Conservation (phyloP, 352 stramenopile genomes). For the Plasmopara viticola region DNA sequence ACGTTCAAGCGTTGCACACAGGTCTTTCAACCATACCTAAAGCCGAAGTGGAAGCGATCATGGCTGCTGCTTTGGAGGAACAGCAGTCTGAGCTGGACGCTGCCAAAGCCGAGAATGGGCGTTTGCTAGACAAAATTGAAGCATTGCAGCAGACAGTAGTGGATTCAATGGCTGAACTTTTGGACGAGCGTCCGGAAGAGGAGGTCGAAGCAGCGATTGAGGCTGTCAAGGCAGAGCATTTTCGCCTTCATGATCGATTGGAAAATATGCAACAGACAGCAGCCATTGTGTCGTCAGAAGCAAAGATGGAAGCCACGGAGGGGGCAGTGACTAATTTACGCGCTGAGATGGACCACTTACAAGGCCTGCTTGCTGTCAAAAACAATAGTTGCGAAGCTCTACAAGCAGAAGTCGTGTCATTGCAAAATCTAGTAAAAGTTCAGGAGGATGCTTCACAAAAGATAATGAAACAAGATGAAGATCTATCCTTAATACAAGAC, state of each 20-base stretch:
- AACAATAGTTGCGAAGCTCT: conserved; percentile 19
- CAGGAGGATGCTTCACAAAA: conserved; percentile 11
- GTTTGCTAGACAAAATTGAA: conserved; percentile 17
- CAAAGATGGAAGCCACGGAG: conserved; percentile 8
- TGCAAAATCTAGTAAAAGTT: conserved; percentile 18
- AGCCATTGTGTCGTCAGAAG: conserved; percentile 3
- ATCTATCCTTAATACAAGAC: conserved; percentile 41
- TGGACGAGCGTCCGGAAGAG: conserved; percentile 7
- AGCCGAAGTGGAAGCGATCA: conserved; percentile 10
- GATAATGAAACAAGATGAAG: conserved; percentile 6
- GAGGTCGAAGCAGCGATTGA: conserved; percentile 11
- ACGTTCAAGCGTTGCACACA: conserved; percentile 9
- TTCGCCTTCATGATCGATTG: conserved; percentile 14
- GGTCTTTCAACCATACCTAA: conserved; percentile 4
- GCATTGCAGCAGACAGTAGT: conserved; percentile 4
- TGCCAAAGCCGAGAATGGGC: conserved; percentile 14
- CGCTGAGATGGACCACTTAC: conserved; percentile 14
- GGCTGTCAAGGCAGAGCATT: conserved; percentile 9
- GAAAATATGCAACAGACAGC: conserved; percentile 10
- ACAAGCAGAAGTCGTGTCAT: conserved; percentile 19
- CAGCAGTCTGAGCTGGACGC: conserved; percentile 12
- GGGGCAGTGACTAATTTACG: conserved; percentile 13
- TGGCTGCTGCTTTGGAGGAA: conserved; percentile 6
- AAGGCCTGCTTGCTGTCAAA: conserved; percentile 12
- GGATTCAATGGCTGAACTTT: neutral